phyloP scores from a whole-genome alignment of 768 basidiomycete species.

The Mycena latifolia region DNA sequence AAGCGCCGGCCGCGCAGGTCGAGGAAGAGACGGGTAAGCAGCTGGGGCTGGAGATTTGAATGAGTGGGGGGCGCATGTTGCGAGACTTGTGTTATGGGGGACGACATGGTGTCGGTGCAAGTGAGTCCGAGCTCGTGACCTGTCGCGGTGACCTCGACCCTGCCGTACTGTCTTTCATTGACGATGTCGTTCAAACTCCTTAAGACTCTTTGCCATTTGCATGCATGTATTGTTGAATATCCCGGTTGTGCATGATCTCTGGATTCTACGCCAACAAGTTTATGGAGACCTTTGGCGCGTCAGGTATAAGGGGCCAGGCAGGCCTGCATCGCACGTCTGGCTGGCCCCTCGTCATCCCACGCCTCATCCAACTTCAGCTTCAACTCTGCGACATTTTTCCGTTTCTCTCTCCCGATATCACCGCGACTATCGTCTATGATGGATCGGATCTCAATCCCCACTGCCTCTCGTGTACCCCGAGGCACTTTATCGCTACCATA shows the following conservation, averaged over 20 bases:
- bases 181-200: too few relatives aligned
- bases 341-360: constrained; percentile 9
- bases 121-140: not conserved
- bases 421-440: not conserved
- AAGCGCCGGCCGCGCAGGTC: constrained; percentile 94
- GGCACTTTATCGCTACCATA: constrained; percentile 2
- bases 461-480: constrained; percentile 6
- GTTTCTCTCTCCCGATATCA: constrained; percentile 3
- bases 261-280: too few relatives aligned
- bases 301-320: not conserved
- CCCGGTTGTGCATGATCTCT: too few relatives aligned
- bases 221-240: too few relatives aligned
- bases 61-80: constrained; percentile 75
- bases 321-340: not conserved
- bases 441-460: constrained; percentile 1
- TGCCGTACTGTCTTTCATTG: too few relatives aligned
- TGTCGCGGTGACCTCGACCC: too few relatives aligned
- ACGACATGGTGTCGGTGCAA: constrained; percentile 49
- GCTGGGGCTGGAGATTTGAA: constrained; percentile 84
- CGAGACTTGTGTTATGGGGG: constrained; percentile 72
- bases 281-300: too few relatives aligned
- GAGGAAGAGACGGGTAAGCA: constrained; percentile 89
- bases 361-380: constrained; percentile 1
- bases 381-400: constrained; percentile 3
- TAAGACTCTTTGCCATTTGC: too few relatives aligned